These are phyloP conservation scores for Trypanosoma caninum DNA, from an alignment of 208 protist species.

Conservation along the genomic window DNA sequence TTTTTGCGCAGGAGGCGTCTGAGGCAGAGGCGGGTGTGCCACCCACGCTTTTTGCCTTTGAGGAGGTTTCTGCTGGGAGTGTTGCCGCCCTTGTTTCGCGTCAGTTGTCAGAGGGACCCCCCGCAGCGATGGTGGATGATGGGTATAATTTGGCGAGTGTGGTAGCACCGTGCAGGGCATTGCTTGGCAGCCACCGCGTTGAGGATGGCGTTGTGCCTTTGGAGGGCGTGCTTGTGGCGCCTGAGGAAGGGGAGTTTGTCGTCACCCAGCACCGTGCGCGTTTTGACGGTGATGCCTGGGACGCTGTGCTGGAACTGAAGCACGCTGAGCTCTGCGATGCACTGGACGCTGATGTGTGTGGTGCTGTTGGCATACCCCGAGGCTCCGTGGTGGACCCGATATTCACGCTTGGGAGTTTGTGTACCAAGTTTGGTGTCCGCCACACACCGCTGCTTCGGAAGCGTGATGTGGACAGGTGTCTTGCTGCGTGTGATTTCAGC, in stretches of 20 bases:
- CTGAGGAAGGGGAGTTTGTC: not conserved
- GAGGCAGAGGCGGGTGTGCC: too few relatives aligned
- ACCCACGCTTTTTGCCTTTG: too few relatives aligned
- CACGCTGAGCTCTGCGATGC: constrained; percentile 20
- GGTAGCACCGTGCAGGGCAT: too few relatives aligned
- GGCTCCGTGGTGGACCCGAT: constrained; percentile 17
- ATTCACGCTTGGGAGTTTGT: constrained; percentile 26
- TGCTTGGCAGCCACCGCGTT: too few relatives aligned
- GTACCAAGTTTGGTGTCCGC: constrained; percentile 23
- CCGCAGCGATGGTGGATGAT: too few relatives aligned
- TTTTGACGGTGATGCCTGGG: constrained; percentile 44
- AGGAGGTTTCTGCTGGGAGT: too few relatives aligned
- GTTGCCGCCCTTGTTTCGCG: too few relatives aligned
- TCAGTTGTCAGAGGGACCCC: too few relatives aligned
- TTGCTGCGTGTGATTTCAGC: constrained; percentile 22
- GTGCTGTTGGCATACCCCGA: constrained; percentile 16
- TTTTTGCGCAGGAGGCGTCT: too few relatives aligned
- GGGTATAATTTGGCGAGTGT: too few relatives aligned
- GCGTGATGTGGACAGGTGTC: constrained; percentile 9
- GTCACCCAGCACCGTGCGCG: constrained; percentile 38
- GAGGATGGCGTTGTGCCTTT: not conserved
- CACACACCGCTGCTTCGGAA: constrained; percentile 20
- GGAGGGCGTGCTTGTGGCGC: too few relatives aligned
- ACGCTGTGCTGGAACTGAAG: constrained; percentile 22
- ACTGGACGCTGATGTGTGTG: constrained; percentile 35